These are phyloP conservation scores for Fraxinus floribunda DNA, from an alignment of 305 asterid genomes.

Conservation along the genomic window DNA sequence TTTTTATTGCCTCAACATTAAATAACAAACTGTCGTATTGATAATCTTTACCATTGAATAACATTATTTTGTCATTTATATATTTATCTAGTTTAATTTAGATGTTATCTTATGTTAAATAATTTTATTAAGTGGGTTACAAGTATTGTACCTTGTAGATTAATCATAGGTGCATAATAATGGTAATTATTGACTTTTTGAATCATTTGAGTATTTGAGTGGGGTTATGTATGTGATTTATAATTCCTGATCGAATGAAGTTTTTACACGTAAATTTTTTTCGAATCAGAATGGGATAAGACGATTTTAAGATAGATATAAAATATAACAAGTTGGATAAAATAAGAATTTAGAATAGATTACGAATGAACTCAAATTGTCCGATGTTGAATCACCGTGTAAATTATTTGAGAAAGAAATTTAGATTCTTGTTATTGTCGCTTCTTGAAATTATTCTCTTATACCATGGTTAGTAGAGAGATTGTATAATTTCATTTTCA, in stretches of 20 bases:
- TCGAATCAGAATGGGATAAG: neutral
- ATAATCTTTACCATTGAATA: too few relatives aligned
- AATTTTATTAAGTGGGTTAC: constrained; percentile 16
- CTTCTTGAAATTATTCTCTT: neutral
- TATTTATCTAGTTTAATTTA: constrained; percentile 16
- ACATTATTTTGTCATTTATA: neutral
- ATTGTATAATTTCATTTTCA: neutral
- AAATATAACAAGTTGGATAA: neutral
- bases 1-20: too few relatives aligned
- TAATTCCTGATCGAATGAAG: neutral
- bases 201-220: neutral
- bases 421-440: neutral
- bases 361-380: too few relatives aligned
- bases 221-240: constrained; percentile 15
- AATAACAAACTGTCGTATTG: too few relatives aligned
- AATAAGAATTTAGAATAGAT: neutral
- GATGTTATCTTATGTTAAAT: neutral
- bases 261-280: neutral
- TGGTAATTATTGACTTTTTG: constrained; percentile 20
- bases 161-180: constrained; percentile 14
- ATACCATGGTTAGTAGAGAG: neutral
- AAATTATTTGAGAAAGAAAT: neutral
- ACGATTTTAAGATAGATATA: neutral
- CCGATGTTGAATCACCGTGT: neutral
- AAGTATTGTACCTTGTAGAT: constrained; percentile 18